Evolutionary conservation across 257 asterid species (phyloP).

Genomic region (Eustoma russellianum): DNA sequence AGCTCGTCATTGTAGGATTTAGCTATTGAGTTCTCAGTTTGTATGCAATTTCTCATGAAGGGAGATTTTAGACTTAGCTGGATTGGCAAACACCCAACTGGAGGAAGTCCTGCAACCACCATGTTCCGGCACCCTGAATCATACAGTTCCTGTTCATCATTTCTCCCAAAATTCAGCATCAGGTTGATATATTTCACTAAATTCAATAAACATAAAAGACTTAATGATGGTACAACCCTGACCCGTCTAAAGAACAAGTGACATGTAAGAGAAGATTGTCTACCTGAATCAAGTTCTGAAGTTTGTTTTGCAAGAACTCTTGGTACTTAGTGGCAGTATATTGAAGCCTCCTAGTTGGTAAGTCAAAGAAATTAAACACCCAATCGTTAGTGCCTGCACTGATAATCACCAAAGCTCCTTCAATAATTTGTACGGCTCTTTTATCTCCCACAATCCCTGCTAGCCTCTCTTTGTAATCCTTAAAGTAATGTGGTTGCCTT

Average conservation of each 20-base stretch:
- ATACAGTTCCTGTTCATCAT: constrained; percentile 13
- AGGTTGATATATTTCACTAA: no score
- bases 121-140: constrained; percentile 16
- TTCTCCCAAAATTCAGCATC: no score
- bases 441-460: constrained; percentile 30
- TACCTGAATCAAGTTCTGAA: constrained; percentile 45
- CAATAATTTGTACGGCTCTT: constrained; percentile 23
- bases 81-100: constrained; percentile 24
- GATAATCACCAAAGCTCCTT: constrained; percentile 37
- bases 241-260: background rate
- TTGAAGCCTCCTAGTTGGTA: constrained; percentile 47
- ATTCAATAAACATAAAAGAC: background rate
- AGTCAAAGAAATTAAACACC: constrained; percentile 48
- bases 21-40: constrained; percentile 12
- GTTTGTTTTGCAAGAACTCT: constrained; percentile 38
- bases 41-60: constrained; percentile 11
- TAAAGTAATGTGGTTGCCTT: constrained; percentile 30
- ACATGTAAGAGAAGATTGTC: background rate
- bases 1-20: constrained; percentile 15
- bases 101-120: constrained; percentile 18
- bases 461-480: constrained; percentile 29
- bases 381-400: constrained; percentile 72
- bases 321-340: constrained; percentile 39
- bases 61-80: constrained; percentile 11
- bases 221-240: background rate